phyloP scores from a whole-genome alignment of 2,329 filamentous ascomycete species.

The Talaromyces islandicus region DNA sequence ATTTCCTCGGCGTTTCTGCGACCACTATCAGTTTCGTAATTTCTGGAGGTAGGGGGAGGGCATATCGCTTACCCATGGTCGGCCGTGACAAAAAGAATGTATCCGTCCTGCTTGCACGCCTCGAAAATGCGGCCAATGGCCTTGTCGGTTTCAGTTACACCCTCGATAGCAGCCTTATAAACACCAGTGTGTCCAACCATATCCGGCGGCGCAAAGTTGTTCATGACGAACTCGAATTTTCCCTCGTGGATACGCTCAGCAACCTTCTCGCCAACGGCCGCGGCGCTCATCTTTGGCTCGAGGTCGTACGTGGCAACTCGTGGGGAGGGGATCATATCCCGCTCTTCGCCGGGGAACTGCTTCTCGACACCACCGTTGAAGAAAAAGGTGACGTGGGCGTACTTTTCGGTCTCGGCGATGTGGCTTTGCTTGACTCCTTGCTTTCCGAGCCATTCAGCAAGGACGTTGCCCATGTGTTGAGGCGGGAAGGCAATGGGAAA shows the following conservation, averaged over 20 bases:
- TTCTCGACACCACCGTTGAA: conserved; percentile 99
- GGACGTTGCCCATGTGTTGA: conserved; percentile 95
- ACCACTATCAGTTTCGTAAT: not conserved
- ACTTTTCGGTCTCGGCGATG: conserved; percentile 98
- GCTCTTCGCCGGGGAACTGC: conserved; percentile 83
- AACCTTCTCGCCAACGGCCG: conserved; percentile 81
- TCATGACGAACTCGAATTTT: conserved; percentile 96
- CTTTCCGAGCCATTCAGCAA: conserved; percentile 92
- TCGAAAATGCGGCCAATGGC: conserved; percentile 91
- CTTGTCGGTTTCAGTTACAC: conserved; percentile 79
- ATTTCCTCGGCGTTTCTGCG: conserved; percentile 90
- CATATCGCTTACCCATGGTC: conserved; percentile 77
- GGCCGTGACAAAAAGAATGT: conserved; percentile 89
- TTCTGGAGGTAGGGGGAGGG: too few relatives aligned
- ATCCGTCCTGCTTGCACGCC: conserved; percentile 86
- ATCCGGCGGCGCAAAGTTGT: conserved; percentile 98
- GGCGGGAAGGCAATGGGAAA: conserved; percentile 91
- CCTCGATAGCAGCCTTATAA: conserved; percentile 87
- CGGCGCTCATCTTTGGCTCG: conserved; percentile 93
- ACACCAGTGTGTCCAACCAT: conserved; percentile 99
- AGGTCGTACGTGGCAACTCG: conserved; percentile 90
- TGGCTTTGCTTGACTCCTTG: conserved; percentile 89
- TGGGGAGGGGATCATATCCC: conserved; percentile 91
- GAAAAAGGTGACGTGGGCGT: conserved; percentile 99
- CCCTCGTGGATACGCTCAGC: conserved; percentile 77